These are phyloP conservation scores for Pistacia integerrima DNA, from an alignment of 345 rosid genomes.

Conservation along the genomic window DNA sequence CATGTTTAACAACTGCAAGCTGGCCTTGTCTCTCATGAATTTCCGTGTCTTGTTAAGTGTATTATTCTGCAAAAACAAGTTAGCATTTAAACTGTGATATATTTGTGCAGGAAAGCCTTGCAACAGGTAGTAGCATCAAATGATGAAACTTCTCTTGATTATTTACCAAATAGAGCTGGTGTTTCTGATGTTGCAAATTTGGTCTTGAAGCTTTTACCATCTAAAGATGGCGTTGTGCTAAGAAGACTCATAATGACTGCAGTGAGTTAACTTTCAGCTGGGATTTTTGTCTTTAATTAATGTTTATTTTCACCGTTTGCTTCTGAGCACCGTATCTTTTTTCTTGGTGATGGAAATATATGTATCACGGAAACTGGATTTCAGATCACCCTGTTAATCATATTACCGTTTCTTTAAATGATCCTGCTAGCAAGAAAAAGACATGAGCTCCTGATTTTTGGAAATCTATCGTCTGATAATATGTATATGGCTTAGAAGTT, in stretches of 20 bases:
- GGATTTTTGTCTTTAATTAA: not conserved
- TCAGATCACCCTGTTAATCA: no score
- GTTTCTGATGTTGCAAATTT: conserved; percentile 48
- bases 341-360: not conserved
- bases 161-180: conserved; percentile 38
- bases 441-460: not conserved
- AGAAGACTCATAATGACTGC: conserved; percentile 91
- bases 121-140: conserved; percentile 36
- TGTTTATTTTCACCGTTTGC: not conserved
- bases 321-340: not conserved
- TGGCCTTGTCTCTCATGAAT: not conserved
- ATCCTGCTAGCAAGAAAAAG: not conserved
- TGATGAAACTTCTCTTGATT: conserved; percentile 37
- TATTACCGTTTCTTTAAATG: not conserved
- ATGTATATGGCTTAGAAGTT: not conserved
- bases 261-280: conserved; percentile 51
- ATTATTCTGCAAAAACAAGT: not conserved
- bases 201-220: conserved; percentile 68
- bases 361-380: not conserved
- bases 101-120: conserved; percentile 55
- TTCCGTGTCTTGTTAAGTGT: not conserved
- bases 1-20: not conserved
- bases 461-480: not conserved
- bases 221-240: conserved; percentile 76
- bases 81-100: not conserved